Evolutionary conservation across 2,329 filamentous ascomycete genomes (phyloP).

Genomic region (Xylariales sp.): DNA sequence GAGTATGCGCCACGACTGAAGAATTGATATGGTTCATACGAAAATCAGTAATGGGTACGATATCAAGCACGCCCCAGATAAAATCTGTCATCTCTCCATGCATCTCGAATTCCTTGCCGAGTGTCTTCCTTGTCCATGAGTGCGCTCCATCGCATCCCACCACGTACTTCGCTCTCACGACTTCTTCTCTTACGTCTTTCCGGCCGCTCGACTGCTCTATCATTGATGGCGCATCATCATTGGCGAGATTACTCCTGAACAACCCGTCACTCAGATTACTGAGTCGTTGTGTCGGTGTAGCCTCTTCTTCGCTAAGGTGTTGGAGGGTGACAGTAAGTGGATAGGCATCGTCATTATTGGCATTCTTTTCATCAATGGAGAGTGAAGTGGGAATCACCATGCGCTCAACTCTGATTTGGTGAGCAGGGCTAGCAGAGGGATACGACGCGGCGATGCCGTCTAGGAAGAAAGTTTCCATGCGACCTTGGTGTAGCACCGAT

Average conservation of each 20-base stretch:
- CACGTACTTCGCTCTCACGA: constrained; percentile 69
- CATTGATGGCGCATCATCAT: constrained; percentile 65
- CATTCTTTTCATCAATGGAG: constrained; percentile 59
- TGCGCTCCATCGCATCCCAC: constrained; percentile 77
- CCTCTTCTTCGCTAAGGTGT: constrained; percentile 66
- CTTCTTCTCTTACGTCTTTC: constrained; percentile 55
- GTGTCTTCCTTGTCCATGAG: constrained; percentile 69
- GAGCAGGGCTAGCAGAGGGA: constrained; percentile 33
- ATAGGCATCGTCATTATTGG: constrained; percentile 62
- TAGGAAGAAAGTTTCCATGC: constrained; percentile 69
- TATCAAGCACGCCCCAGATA: constrained; percentile 62
- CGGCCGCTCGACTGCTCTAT: constrained; percentile 40
- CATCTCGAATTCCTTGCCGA: constrained; percentile 63
- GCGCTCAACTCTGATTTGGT: constrained; percentile 62
- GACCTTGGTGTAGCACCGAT: constrained; percentile 71
- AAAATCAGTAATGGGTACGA: constrained; percentile 62
- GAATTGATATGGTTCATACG: constrained; percentile 47
- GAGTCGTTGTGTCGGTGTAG: constrained; percentile 55
- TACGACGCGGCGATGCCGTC: constrained; percentile 59
- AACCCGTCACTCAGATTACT: constrained; percentile 62
- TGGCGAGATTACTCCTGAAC: constrained; percentile 65
- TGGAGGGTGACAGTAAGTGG: constrained; percentile 68
- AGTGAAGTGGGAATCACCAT: constrained; percentile 65
- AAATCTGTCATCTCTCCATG: constrained; percentile 66
- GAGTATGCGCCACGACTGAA: constrained; percentile 4